Base-by-base conservation (phyloP, 257 asterid species). In the Solanum paucissectum region DNA sequence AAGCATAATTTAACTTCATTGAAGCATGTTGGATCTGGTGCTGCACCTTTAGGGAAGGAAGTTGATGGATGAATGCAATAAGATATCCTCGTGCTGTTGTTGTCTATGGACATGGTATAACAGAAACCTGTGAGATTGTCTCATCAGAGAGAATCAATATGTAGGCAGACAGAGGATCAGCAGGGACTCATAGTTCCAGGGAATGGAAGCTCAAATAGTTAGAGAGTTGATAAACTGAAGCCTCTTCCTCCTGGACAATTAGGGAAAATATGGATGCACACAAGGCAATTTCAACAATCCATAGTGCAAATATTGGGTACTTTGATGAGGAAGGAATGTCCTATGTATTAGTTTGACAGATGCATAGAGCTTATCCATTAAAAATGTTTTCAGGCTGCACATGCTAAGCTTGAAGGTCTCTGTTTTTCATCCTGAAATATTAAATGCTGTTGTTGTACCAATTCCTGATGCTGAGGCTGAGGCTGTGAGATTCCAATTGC, bases 311-410 rank as follows among this genome's bases (percentile, higher is more conserved):
- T 92, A 94, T 95, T 83, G 99, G 99, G 86, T 96, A 94, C 92
- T 96, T 96, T 36, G 98, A 97, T 46, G 98, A 93, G 52, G 92
- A 90, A 38, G 99, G 99, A 87, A 98, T 90, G 73, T 90, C 95
- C 73, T 94, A 68, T 71, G 96, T 93, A 72, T 44, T 96, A 94
- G 75, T 98, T 97, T 88, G 99, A 97, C 91, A 95, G 98, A 38
- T 93, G 95, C 46, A 95, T 95, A 89, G 96, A 95, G 88, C 98
- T 95, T 81, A 97, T 97, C 87, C 94, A 95, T 91, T 97, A 90
- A 92, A 95, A 95, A 90, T 97, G 98, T 88, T 93, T 83, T 90
- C 98, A 97, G 99, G 98, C 95, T 86, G 98, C 98, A 86, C 99
- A 98, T 52, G 99, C 98, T 3, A 98, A 97, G 93, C 98, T 97